Evolutionary conservation across 495 filamentous ascomycete species (phyloP).

Genomic region (Emericellopsis terricola): DNA sequence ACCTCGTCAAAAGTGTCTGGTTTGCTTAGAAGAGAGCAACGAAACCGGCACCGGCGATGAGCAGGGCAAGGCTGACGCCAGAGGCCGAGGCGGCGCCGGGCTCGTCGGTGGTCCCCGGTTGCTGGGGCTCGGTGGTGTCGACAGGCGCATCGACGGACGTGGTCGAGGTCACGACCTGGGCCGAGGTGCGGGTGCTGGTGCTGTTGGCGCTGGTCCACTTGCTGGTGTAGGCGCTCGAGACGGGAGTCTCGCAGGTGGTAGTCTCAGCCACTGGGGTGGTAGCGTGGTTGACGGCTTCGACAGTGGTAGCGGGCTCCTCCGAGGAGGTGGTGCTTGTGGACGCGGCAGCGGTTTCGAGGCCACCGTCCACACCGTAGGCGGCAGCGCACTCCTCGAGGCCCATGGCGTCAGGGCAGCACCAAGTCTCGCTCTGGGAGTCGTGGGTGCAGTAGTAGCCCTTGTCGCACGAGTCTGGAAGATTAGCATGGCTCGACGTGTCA

Average conservation of each 20-base stretch:
- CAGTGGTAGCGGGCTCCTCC: conserved; percentile 5
- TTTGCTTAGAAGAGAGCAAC: conserved; percentile 2
- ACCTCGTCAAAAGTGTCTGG: background rate
- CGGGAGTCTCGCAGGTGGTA: conserved; percentile 3
- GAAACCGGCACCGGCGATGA: conserved; percentile 1
- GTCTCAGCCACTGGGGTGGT: conserved; percentile 6
- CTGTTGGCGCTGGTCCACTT: background rate
- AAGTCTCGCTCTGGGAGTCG: conserved; percentile 18
- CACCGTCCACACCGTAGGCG: conserved; percentile 17
- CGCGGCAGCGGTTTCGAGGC: conserved; percentile 17
- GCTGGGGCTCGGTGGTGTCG: background rate
- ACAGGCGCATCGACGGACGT: background rate
- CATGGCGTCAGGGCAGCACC: conserved; percentile 28
- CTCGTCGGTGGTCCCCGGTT: background rate
- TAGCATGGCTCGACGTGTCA: background rate
- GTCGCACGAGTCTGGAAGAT: conserved; percentile 25
- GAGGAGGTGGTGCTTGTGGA: conserved; percentile 8
- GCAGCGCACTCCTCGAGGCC: conserved; percentile 21
- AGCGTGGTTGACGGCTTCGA: conserved; percentile 5
- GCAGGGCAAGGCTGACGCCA: conserved; percentile 1
- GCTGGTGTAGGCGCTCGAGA: conserved; percentile 1
- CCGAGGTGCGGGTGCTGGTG: background rate
- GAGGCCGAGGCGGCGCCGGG: conserved; percentile 1
- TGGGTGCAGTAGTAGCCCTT: conserved; percentile 27
- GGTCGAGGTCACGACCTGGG: background rate